phyloP scores from a whole-genome alignment of 2,329 filamentous ascomycete species.

The Hypoxylon sp. region DNA sequence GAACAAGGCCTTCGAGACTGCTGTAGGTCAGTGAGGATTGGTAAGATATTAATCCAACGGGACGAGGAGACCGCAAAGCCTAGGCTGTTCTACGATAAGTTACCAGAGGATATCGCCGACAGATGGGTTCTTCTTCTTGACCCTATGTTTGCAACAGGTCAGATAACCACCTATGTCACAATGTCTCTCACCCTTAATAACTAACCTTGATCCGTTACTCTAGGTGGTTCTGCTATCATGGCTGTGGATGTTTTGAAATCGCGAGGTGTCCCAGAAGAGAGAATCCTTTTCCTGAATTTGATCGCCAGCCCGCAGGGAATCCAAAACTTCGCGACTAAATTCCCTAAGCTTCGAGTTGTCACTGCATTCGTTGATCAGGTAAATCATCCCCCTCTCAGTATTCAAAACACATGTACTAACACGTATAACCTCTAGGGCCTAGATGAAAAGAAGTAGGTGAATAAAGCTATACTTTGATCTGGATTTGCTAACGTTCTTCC shows the following conservation, averaged over 20 bases:
- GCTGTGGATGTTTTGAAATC: slow-evolving; percentile 93
- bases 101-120: slow-evolving; percentile 92
- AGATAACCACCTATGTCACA: slow-evolving; percentile 46
- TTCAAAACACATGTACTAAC: slow-evolving; percentile 45
- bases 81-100: slow-evolving; percentile 97
- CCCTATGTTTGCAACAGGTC: slow-evolving; percentile 99
- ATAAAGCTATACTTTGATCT: slow-evolving; percentile 14
- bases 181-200: slow-evolving; percentile 11
- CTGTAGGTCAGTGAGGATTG: slow-evolving; percentile 96
- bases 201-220: slow-evolving; percentile 31
- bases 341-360: slow-evolving; percentile 90
- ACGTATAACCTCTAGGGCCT: slow-evolving; percentile 71
- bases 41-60: slow-evolving; percentile 97
- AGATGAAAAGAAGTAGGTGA: slow-evolving; percentile 92
- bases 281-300: slow-evolving; percentile 95
- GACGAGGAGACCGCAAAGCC: slow-evolving; percentile 95
- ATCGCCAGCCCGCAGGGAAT: slow-evolving; percentile 98
- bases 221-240: slow-evolving; percentile 96
- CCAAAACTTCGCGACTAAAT: slow-evolving; percentile 88
- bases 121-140: slow-evolving; percentile 95
- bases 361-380: slow-evolving; percentile 94
- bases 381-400: slow-evolving; percentile 29
- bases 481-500: slow-evolving; percentile 57
- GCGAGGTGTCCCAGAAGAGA: slow-evolving; percentile 92
- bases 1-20: slow-evolving; percentile 97